Conservation (phyloP, 2,329 filamentous ascomycete species). For the Talaromyces sp. region DNA sequence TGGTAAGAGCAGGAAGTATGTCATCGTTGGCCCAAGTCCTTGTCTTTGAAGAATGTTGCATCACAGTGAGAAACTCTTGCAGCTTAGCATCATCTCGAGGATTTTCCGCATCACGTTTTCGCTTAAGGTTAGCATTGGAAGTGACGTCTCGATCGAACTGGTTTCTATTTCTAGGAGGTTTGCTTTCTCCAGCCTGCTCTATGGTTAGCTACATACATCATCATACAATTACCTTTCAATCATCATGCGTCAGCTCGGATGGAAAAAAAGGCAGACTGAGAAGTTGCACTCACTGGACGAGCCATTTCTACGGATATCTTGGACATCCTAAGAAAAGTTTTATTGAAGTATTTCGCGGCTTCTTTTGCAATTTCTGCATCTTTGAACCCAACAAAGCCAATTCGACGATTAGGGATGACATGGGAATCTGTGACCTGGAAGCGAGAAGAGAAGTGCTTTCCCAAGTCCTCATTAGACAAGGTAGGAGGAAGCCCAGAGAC, state of each 20-base stretch:
- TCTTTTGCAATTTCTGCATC: conserved; percentile 71
- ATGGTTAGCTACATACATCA: conserved; percentile 22
- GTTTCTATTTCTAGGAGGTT: conserved; percentile 22
- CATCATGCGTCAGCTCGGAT: conserved; percentile 34
- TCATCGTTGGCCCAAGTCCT: conserved; percentile 61
- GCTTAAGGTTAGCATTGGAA: conserved; percentile 34
- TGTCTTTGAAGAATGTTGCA: conserved; percentile 64
- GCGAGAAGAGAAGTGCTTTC: conserved; percentile 79
- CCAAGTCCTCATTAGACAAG: conserved; percentile 78
- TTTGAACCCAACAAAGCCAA: conserved; percentile 94
- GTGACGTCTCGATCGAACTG: conserved; percentile 25
- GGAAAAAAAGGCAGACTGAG: conserved; percentile 22
- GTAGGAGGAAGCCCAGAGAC: conserved; percentile 74
- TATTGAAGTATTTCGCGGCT: conserved; percentile 94
- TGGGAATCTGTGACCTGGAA: conserved; percentile 84
- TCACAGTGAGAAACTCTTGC: conserved; percentile 79
- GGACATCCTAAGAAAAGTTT: conserved; percentile 91
- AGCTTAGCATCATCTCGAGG: conserved; percentile 72
- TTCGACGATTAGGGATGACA: conserved; percentile 81
- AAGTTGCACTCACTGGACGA: conserved; percentile 60
- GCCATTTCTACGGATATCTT: conserved; percentile 88
- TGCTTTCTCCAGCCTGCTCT: conserved; percentile 39
- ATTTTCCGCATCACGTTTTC: conserved; percentile 45
- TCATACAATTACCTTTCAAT: conserved; percentile 24
- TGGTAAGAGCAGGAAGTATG: conserved; percentile 29